phyloP scores from a whole-genome alignment of 257 asterid species.

The Scutellaria barbata region DNA sequence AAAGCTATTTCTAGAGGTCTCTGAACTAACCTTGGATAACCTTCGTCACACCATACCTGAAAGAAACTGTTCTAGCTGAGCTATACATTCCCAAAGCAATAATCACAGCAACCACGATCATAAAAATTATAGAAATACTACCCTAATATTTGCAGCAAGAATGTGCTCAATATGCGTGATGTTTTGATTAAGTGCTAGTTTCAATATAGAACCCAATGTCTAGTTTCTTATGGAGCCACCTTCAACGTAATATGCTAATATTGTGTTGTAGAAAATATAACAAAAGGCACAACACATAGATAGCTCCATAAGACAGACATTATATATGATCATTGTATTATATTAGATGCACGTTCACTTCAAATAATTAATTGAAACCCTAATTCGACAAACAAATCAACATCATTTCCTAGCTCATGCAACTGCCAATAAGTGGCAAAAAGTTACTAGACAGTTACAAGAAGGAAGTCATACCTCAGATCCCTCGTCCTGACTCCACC shows the following conservation, averaged over 20 bases:
- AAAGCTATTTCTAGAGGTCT: slow-evolving; percentile 85
- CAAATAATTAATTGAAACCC: background rate
- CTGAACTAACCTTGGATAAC: slow-evolving; percentile 89
- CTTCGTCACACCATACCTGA: slow-evolving; percentile 97
- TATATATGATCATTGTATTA: background rate
- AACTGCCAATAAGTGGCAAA: background rate
- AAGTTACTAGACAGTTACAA: background rate
- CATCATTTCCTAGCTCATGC: background rate
- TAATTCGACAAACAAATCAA: background rate
- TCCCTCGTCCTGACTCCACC: slow-evolving; percentile 93
- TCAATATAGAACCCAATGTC: no score
- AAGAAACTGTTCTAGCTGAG: slow-evolving; percentile 22
- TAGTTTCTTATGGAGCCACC: no score
- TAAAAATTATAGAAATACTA: no score
- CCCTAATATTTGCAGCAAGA: no score
- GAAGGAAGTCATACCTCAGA: slow-evolving; percentile 64
- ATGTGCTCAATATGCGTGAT: no score
- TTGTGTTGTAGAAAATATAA: no score
- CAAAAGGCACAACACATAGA: no score
- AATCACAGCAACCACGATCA: background rate
- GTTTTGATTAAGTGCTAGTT: no score
- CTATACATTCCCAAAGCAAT: background rate
- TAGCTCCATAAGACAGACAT: no score
- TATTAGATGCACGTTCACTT: background rate
- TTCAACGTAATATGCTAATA: no score